Base-by-base conservation (phyloP, 257 asterid species). In the Solanum neorickii region DNA sequence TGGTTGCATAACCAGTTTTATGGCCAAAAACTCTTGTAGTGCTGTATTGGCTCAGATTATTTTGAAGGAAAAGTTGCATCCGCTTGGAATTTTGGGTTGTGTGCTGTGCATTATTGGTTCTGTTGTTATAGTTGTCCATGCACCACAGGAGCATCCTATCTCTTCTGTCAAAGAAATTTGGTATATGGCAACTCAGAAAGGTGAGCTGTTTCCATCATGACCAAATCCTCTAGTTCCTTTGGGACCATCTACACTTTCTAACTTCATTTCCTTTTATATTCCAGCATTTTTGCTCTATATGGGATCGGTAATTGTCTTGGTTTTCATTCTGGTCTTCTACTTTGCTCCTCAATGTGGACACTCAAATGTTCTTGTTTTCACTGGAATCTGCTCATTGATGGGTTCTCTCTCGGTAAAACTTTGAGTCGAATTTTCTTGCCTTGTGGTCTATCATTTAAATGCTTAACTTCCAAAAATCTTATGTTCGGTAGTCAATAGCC, bases 341-440 rank as follows among this genome's bases (percentile, higher is more conserved):
- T 94, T 95, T 85, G 94, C 96, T 73, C 99, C 98, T 82, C 93
- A 89, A 88, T 93, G 93, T 88, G 99, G 98, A 75, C 95, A 95
- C 91, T 89, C 88, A 69, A 91, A 96, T 52, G 98, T 93, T 39
- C 95, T 95, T 87, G 92, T 95, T 89, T 95, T 91, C 93, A 94
- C 96, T 56, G 98, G 95, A 87, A 94, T 95, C 89, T 96, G 98
- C 87, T 96, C 98, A 9, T 92, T 96, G 88, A 92, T 95, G 97
- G 98, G 98, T 74, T 96, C 99, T 90, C 98, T 96, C 93, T 94
- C 98, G 95, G 97, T 94, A 95, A 90, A 39, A 65, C 84, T 86
- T 86, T 27, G 23, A 65, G 66, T 42, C 5, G 12, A 29, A 12
- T 59, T 62, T 27, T 62, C 46, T 31, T 49, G 46, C 27, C 85